Conservation (phyloP, 768 basidiomycete species). For the Tephrocybe rancida region DNA sequence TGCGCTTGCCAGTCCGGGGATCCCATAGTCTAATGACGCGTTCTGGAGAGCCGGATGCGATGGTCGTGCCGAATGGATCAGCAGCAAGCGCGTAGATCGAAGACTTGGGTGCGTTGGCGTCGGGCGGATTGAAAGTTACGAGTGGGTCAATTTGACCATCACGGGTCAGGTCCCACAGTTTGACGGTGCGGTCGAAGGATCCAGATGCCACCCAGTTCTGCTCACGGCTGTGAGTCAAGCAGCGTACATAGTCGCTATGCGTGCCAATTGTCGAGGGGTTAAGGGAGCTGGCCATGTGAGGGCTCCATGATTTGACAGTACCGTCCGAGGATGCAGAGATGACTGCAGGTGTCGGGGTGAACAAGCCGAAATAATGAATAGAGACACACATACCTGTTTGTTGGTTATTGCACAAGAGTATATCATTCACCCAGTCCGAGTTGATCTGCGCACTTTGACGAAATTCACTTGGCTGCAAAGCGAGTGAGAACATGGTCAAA, state of each 20-base stretch:
- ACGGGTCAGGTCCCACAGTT: conserved; percentile 86
- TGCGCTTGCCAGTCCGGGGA: conserved; percentile 80
- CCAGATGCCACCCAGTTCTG: conserved; percentile 91
- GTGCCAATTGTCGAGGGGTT: conserved; percentile 72
- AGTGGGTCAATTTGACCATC: conserved; percentile 46
- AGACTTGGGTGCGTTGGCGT: conserved; percentile 64
- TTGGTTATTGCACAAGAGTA: conserved; percentile 88
- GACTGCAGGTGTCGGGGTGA: conserved; percentile 43
- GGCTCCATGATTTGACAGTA: conserved; percentile 91
- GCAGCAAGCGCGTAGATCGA: conserved; percentile 80
- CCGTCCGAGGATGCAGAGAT: conserved; percentile 96
- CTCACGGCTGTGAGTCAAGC: conserved; percentile 74
- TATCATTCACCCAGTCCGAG: conserved; percentile 96
- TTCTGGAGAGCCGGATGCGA: conserved; percentile 93
- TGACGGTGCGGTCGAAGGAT: conserved; percentile 92
- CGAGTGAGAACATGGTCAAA: conserved; percentile 8
- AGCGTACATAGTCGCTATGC: conserved; percentile 87
- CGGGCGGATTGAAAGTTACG: conserved; percentile 67
- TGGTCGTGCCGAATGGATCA: conserved; percentile 76
- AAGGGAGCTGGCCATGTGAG: conserved; percentile 61
- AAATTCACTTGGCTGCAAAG: conserved; percentile 58
- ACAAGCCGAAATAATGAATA: neutral
- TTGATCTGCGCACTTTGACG: conserved; percentile 89
- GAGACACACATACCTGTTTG: conserved; percentile 65
- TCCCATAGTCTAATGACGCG: conserved; percentile 93